A percentile compares a stretch with the other conserved stretches of the same genome.
These are phyloP conservation scores for Fusarium papillatum DNA, from an alignment of 2,329 filamentous ascomycete species.

Conservation along the genomic window DNA sequence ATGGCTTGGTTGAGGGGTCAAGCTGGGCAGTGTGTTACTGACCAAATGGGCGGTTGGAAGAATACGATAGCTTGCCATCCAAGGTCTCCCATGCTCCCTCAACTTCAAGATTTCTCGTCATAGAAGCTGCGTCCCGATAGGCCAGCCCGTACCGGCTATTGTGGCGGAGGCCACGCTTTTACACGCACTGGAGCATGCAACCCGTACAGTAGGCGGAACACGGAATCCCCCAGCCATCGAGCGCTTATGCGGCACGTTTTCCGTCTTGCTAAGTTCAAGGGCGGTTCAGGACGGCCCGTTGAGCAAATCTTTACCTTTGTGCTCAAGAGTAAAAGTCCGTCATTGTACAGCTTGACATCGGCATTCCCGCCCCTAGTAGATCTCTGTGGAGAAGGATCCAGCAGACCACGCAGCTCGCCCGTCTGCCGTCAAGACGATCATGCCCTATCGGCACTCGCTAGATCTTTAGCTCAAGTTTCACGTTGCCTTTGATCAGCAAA, in stretches of 20 bases:
- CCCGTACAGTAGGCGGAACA: not conserved
- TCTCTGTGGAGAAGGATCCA: conserved; percentile 28
- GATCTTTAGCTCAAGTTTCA: conserved; percentile 18
- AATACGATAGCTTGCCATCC: not conserved
- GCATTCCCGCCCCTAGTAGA: conserved; percentile 33
- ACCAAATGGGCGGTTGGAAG: not conserved
- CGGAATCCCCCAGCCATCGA: conserved; percentile 9
- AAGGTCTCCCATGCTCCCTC: conserved; percentile 5
- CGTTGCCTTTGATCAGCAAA: conserved; percentile 22
- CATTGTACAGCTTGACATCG: conserved; percentile 15
- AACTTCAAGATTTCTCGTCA: not conserved
- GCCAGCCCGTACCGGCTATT: conserved; percentile 16
- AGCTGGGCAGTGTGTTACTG: not conserved
- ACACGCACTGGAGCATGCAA: not conserved
- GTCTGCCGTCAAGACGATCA: conserved; percentile 17
- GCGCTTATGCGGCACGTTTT: conserved; percentile 16
- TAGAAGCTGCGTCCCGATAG: conserved; percentile 13
- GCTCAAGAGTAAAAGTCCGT: not conserved
- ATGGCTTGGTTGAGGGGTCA: conserved; percentile 7
- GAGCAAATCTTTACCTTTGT: not conserved
- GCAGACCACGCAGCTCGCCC: conserved; percentile 15
- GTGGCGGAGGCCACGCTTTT: not conserved
- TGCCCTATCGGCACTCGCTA: conserved; percentile 2
- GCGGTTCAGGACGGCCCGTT: not conserved
- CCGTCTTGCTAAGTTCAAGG: not conserved